Percentiles rank a stretch among this genome's conserved stretches.
Evolutionary conservation across 345 rosid species (phyloP).

Genomic region (Salix koriyanagi): DNA sequence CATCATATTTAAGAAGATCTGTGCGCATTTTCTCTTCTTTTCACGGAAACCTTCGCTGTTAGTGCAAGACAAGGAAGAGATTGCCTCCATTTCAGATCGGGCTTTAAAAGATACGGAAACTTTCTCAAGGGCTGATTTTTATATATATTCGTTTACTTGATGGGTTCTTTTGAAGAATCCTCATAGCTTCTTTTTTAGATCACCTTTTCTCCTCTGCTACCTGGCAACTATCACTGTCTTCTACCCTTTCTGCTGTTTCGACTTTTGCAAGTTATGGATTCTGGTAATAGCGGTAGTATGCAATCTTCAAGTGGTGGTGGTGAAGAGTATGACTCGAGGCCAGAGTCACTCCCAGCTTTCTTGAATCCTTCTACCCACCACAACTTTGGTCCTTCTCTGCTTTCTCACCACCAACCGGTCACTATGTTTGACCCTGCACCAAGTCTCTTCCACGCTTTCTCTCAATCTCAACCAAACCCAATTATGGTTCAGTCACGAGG

Average conservation of each 20-base stretch:
- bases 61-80: constrained; percentile 20
- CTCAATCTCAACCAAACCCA: constrained; percentile 33
- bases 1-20: constrained; percentile 4
- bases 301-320: constrained; percentile 74
- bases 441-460: constrained; percentile 28
- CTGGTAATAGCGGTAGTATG: constrained; percentile 69
- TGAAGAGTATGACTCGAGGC: constrained; percentile 55
- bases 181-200: not conserved
- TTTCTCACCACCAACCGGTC: constrained; percentile 19
- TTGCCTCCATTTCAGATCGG: constrained; percentile 21
- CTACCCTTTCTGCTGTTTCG: not conserved
- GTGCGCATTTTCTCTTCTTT: constrained; percentile 11
- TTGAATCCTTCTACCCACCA: constrained; percentile 33
- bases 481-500: constrained; percentile 15
- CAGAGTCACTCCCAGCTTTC: constrained; percentile 33
- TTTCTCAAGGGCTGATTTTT: constrained; percentile 20
- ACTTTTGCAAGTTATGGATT: constrained; percentile 48
- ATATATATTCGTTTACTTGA: constrained; percentile 9
- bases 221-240: constrained; percentile 15
- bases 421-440: constrained; percentile 36
- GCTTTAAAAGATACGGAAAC: constrained; percentile 16
- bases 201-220: constrained; percentile 1
- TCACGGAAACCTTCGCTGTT: constrained; percentile 14
- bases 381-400: constrained; percentile 30
- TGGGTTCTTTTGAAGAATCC: constrained; percentile 12